A percentile compares a stretch with the other conserved stretches of the same genome.
phyloP scores from a whole-genome alignment of 169 alveolate species.

The Plasmodium gaboni region DNA sequence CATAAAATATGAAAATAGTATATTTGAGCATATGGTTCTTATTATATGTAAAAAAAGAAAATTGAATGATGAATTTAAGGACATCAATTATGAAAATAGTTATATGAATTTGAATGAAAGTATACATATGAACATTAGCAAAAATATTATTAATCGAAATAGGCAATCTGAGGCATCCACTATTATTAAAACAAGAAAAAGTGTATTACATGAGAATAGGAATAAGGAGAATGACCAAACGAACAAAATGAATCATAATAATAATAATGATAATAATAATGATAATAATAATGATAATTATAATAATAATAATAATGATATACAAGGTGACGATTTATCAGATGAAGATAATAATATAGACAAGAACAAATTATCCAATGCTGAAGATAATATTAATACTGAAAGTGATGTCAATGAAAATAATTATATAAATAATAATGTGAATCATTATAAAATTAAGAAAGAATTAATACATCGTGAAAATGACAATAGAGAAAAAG shows the following conservation, averaged over 20 bases:
- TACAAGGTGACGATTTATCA: not conserved
- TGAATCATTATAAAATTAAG: not conserved
- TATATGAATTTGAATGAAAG: conserved; percentile 66
- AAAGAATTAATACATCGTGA: not conserved
- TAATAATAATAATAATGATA: not conserved
- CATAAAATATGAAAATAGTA: conserved; percentile 50
- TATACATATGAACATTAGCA: conserved; percentile 67
- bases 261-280: not conserved
- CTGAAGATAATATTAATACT: not conserved
- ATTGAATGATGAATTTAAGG: conserved; percentile 68
- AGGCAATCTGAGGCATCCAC: conserved; percentile 1
- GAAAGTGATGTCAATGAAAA: not conserved
- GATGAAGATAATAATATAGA: not conserved
- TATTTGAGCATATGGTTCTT: conserved; percentile 69
- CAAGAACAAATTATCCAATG: not conserved
- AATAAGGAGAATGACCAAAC: not conserved
- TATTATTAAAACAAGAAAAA: conserved; percentile 41
- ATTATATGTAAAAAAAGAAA: conserved; percentile 53
- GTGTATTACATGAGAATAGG: conserved; percentile 6
- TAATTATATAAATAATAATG: not conserved
- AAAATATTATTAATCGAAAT: conserved; percentile 33
- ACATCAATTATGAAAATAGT: conserved; percentile 53
- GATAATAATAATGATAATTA: not conserved
- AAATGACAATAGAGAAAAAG: conserved; percentile 10
- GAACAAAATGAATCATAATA: not conserved